Conservation (phyloP, 139 green algal species). For the Pleodorina starrii region DNA sequence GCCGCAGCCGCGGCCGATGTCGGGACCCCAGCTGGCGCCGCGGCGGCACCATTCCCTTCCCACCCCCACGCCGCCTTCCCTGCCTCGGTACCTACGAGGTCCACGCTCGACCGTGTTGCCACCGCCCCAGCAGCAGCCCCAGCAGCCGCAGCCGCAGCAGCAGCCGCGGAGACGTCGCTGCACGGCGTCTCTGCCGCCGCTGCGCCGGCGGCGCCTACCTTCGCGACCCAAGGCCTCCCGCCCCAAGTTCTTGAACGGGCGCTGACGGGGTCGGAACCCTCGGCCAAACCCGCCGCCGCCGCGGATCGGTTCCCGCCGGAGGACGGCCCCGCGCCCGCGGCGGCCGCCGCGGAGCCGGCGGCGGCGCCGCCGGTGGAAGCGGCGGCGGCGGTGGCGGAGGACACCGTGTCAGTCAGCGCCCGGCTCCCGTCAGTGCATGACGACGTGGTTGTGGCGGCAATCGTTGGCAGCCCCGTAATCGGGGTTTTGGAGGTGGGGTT, state of each 20-base stretch:
- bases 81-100: neutral
- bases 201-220: neutral
- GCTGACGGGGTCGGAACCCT: neutral
- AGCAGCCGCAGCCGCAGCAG: neutral
- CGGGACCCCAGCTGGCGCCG: neutral
- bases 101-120: neutral
- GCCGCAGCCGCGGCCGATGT: neutral
- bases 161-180: too few relatives aligned
- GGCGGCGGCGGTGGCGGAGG: neutral
- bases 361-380: neutral
- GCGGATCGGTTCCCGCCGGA: neutral
- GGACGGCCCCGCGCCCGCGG: neutral
- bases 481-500: neutral
- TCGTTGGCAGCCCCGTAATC: neutral
- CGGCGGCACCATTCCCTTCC: neutral
- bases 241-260: neutral
- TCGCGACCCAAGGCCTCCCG: neutral
- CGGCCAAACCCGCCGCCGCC: neutral
- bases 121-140: neutral
- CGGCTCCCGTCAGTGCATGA: conserved; percentile 36
- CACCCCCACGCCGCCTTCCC: neutral
- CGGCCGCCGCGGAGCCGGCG: neutral
- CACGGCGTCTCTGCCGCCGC: too few relatives aligned
- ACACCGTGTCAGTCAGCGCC: neutral
- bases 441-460: conserved; percentile 41